phyloP scores from a whole-genome alignment of 495 filamentous ascomycete species.

The Neurospora discreta region DNA sequence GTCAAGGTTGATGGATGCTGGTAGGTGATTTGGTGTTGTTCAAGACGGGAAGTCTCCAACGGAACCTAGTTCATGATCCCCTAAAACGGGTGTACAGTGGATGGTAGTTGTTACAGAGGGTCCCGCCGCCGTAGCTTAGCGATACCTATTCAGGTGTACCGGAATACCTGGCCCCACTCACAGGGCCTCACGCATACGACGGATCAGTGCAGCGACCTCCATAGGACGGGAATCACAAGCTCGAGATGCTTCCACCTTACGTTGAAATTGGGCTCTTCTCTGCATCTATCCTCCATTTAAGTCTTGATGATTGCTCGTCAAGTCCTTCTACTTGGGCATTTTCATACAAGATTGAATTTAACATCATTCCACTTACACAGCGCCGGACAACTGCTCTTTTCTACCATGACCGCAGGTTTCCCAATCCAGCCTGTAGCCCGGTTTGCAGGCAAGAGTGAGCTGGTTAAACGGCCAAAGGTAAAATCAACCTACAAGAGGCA shows the following conservation, averaged over 20 bases:
- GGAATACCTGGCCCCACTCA: no score
- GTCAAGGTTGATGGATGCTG: background rate
- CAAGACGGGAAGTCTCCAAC: background rate
- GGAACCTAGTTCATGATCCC: background rate
- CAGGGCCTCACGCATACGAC: background rate
- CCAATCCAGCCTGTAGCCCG: constrained; percentile 51
- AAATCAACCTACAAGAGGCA: background rate
- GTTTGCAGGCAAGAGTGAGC: constrained; percentile 48
- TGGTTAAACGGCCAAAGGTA: constrained; percentile 60
- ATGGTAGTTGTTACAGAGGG: background rate
- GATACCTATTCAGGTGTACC: no score
- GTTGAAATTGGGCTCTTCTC: background rate
- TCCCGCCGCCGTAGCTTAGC: background rate
- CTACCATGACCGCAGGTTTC: constrained; percentile 35
- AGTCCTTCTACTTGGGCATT: background rate
- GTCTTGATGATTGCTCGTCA: background rate
- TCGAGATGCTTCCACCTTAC: background rate
- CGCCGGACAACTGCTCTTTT: constrained; percentile 1
- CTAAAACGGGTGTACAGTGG: background rate
- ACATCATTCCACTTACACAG: background rate
- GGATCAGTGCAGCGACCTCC: background rate
- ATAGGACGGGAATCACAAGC: background rate
- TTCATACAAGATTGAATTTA: background rate
- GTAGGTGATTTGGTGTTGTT: background rate
- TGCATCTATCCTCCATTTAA: background rate